Percentiles rank a stretch among this genome's conserved stretches.
Evolutionary conservation across 805 yeast species (phyloP).

Genomic region (Debaryomyces tyrocola): DNA sequence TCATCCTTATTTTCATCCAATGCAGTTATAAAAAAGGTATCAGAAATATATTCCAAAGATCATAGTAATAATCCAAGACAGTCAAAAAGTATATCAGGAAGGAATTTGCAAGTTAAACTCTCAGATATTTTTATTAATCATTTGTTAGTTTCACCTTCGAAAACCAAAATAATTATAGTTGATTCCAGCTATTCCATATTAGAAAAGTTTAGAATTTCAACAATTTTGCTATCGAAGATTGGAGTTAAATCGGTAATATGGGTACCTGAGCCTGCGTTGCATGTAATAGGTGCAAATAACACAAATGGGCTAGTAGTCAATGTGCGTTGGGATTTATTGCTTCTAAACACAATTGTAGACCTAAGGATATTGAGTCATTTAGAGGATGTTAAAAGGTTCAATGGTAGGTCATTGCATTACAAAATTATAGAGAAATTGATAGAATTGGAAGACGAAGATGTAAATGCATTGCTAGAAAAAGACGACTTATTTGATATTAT

Average conservation of each 20-base stretch:
- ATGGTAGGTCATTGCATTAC: constrained; percentile 20
- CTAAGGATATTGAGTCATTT: constrained; percentile 15
- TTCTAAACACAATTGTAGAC: constrained; percentile 21
- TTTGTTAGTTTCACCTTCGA: constrained; percentile 17
- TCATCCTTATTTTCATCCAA: background rate
- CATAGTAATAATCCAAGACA: constrained; percentile 3
- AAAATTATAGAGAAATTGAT: constrained; percentile 13
- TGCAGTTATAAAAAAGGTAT: constrained; percentile 1
- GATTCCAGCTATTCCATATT: constrained; percentile 14
- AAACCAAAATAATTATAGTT: constrained; percentile 21
- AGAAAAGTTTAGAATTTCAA: constrained; percentile 16
- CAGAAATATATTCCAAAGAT: constrained; percentile 10
- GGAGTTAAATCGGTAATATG: constrained; percentile 24
- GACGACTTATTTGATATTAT: constrained; percentile 15
- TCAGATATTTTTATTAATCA: constrained; percentile 11
- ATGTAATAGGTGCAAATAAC: constrained; percentile 19
- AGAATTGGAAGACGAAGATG: constrained; percentile 7
- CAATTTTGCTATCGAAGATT: constrained; percentile 20
- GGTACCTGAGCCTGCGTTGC: constrained; percentile 17
- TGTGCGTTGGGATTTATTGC: constrained; percentile 25
- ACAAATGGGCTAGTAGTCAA: constrained; percentile 29
- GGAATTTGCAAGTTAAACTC: constrained; percentile 10
- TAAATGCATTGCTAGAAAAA: constrained; percentile 8
- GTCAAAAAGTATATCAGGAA: background rate
- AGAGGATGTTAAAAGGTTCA: constrained; percentile 3